These are phyloP conservation scores for Pythium rishiriense DNA, from an alignment of 352 stramenopile genomes.

Conservation along the genomic window DNA sequence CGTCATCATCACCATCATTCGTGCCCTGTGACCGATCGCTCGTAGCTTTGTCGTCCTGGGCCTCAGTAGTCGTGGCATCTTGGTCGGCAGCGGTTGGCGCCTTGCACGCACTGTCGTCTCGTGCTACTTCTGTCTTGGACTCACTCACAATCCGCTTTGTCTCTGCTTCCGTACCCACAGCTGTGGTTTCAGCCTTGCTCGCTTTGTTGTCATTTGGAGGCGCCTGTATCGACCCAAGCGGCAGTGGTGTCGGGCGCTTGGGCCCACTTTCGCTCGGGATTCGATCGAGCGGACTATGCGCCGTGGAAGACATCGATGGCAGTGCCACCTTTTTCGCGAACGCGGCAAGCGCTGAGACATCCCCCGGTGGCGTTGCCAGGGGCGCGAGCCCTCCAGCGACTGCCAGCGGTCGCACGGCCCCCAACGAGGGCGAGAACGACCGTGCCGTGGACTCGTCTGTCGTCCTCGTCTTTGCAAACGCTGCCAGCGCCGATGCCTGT, in stretches of 20 bases:
- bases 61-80: background rate
- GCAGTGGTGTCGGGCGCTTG: background rate
- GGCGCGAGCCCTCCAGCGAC: background rate
- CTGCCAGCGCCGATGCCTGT: slow-evolving; percentile 1
- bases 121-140: background rate
- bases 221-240: background rate
- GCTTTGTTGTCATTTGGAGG: background rate
- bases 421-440: background rate
- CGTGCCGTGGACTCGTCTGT: too few species aligned
- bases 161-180: background rate
- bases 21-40: background rate
- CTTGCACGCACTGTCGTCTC: background rate
- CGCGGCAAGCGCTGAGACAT: slow-evolving; percentile 13
- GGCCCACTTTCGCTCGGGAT: background rate
- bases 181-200: background rate
- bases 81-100: background rate
- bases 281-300: background rate
- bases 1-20: slow-evolving; percentile 2
- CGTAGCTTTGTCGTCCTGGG: background rate
- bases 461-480: background rate
- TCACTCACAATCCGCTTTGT: background rate
- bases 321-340: slow-evolving; percentile 12
- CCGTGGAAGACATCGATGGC: background rate
- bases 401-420: background rate
- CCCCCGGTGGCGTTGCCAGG: background rate